Evolutionary conservation across 305 asterid genomes (phyloP).

Genomic region (Coffea humblotiana): DNA sequence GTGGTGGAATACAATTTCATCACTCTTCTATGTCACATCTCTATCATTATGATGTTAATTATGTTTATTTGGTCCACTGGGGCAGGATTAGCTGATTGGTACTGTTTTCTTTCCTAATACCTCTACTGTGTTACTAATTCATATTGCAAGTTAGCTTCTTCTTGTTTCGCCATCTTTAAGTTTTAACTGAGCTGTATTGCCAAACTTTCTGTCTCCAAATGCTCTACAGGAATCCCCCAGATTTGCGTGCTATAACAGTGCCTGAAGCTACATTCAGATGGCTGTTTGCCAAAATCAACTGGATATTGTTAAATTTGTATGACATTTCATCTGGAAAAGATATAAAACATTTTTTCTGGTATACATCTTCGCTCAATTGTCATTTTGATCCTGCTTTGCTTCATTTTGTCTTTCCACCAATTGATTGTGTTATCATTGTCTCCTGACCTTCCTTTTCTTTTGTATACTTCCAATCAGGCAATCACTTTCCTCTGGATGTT

Average conservation of each 20-base stretch:
- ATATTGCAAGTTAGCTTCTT: neutral
- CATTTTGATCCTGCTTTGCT: neutral
- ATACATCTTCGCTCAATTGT: conserved; percentile 6
- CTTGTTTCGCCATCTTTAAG: neutral
- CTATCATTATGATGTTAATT: conserved; percentile 53
- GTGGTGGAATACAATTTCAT: conserved; percentile 70
- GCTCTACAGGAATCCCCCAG: conserved; percentile 57
- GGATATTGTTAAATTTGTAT: conserved; percentile 39
- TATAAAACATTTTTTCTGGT: conserved; percentile 66
- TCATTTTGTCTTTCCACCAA: neutral
- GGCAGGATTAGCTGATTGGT: conserved; percentile 64
- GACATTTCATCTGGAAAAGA: conserved; percentile 73
- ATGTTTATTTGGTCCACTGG: conserved; percentile 68
- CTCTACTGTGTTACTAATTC: neutral
- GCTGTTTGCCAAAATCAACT: conserved; percentile 50
- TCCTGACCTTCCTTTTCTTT: neutral
- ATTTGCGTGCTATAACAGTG: conserved; percentile 44
- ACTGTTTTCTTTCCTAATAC: neutral
- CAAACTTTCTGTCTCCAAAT: neutral
- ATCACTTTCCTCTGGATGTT: conserved; percentile 58
- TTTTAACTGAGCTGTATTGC: neutral
- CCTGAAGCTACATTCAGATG: conserved; percentile 66
- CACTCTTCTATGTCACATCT: conserved; percentile 53
- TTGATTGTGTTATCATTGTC: neutral
- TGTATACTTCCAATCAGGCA: conserved; percentile 33